Conservation (phyloP, 2,329 filamentous ascomycete genomes). For the Sporothrix mexicana region DNA sequence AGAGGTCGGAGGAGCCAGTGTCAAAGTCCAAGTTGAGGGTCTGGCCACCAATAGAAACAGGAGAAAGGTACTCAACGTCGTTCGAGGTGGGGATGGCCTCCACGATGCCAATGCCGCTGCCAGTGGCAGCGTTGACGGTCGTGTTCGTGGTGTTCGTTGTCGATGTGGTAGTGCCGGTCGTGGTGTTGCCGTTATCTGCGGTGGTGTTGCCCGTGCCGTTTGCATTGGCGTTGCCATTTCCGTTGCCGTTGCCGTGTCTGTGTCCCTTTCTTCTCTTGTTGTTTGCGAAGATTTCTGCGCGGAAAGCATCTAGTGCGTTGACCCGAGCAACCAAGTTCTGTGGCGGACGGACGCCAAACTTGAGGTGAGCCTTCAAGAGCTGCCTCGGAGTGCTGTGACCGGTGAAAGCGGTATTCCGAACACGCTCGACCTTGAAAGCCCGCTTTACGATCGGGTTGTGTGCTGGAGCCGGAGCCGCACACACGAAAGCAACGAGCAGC, state of each 20-base stretch:
- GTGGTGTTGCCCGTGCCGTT: conserved; percentile 40
- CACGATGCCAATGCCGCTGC: conserved; percentile 57
- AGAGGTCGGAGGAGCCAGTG: conserved; percentile 77
- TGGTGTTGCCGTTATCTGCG: conserved; percentile 19
- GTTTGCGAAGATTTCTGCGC: conserved; percentile 37
- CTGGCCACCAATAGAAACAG: conserved; percentile 73
- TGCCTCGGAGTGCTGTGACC: conserved; percentile 63
- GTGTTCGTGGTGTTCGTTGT: conserved; percentile 10
- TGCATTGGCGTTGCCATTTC: conserved; percentile 15
- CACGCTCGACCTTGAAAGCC: conserved; percentile 67
- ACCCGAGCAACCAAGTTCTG: conserved; percentile 50
- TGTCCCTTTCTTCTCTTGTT: conserved; percentile 28
- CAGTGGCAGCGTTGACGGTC: neutral
- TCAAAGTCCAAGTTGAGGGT: conserved; percentile 73
- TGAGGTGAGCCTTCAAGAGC: conserved; percentile 69
- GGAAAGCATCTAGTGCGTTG: conserved; percentile 39
- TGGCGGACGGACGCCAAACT: conserved; percentile 65
- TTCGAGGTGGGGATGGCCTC: conserved; percentile 67
- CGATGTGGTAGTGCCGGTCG: neutral
- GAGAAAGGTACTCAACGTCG: conserved; percentile 72
- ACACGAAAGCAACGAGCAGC: conserved; percentile 53
- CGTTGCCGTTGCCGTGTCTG: conserved; percentile 23
- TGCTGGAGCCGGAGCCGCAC: conserved; percentile 56
- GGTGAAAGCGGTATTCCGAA: conserved; percentile 60
- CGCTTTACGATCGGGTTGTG: conserved; percentile 55